These are phyloP conservation scores for Beauveria sp. DNA, from an alignment of 2,329 filamentous ascomycete genomes.

Conservation along the genomic window DNA sequence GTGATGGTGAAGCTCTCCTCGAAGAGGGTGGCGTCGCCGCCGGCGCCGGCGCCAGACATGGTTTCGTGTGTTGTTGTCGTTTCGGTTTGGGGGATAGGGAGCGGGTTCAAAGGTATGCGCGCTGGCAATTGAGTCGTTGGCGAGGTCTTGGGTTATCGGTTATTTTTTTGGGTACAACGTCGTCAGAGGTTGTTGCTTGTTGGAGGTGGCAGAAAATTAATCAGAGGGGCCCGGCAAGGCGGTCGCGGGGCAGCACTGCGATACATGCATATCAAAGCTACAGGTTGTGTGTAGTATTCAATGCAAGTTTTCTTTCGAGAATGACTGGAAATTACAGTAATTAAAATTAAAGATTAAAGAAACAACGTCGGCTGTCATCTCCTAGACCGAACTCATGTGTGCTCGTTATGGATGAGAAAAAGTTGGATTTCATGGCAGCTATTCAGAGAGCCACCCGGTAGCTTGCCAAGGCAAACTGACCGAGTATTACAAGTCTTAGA, in stretches of 20 bases:
- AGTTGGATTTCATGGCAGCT: too few relatives aligned
- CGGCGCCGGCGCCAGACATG: slow-evolving; percentile 51
- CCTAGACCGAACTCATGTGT: too few relatives aligned
- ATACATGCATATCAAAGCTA: slow-evolving; percentile 10
- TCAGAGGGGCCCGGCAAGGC: slow-evolving; percentile 1
- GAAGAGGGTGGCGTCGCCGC: slow-evolving; percentile 86
- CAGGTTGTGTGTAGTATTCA: background rate
- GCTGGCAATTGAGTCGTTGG: background rate
- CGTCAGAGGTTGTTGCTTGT: background rate
- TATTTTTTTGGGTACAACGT: background rate
- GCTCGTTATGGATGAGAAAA: too few relatives aligned
- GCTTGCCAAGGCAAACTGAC: too few relatives aligned
- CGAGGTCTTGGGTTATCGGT: background rate
- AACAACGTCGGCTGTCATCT: too few relatives aligned
- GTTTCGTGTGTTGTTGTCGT: background rate
- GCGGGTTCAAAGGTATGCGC: background rate
- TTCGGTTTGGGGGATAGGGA: background rate
- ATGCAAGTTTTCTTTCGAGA: too few relatives aligned
- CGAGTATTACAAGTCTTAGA: too few relatives aligned
- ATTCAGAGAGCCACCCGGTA: too few relatives aligned
- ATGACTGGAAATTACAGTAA: too few relatives aligned
- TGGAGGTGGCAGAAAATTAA: slow-evolving; percentile 12
- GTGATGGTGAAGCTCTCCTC: slow-evolving; percentile 86
- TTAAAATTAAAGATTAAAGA: too few relatives aligned
- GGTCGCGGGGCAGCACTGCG: slow-evolving; percentile 6